Base-by-base conservation (phyloP, 108 stramenopile species). In the Skeletonema menzelii region DNA sequence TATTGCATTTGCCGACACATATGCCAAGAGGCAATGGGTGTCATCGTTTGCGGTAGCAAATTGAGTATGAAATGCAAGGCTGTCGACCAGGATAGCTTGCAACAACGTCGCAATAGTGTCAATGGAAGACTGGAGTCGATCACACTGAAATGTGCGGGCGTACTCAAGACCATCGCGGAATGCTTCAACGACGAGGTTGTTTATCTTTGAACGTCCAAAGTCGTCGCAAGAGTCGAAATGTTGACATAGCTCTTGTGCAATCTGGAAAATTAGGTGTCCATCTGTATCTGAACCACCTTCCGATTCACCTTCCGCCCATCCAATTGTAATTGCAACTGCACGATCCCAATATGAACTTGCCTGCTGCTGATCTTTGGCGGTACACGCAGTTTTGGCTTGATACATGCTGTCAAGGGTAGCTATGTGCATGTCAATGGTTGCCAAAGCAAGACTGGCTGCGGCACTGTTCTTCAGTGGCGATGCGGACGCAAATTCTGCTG, bases 201-300 rank as follows among this genome's bases (percentile, higher is more conserved):
- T 82, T 56, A 82, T 67, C n/a, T 34, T 30, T 2, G 75, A 64
- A 15, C 72, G 56, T 13, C 79, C 89, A 66, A 69, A 58, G 19
- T 68, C 65, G 26, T 82, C 85, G 58, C 94, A 95, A 7, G 68
- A 69, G 27, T 59, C 63, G 68, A 91, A 92, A 14, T 70, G 65
- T 11, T 60, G 59, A 64, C 94, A 95, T 19, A 82, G 65, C 44
- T 92, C 88, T 68, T 95, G 88, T 27, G 77, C 90, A 59, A 95
- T 65, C 26, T 86, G 62, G 65, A 84, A 89, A 46, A 95, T 59
- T 20, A 86, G 70, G 20, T 64, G 63, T 10, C 94, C 94, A 60
- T 79, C 49, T 26, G 55, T 70, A 3, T 35, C 31, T 44, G 79
- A 79, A 8, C 87, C 87, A 42, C 78, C 79, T 15, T 82, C 63